Evolutionary conservation across 148 eudicot species (phyloP), one percentile per base, ranked within the genome.

Genomic region (Tetragonia tetragonoides): DNA sequence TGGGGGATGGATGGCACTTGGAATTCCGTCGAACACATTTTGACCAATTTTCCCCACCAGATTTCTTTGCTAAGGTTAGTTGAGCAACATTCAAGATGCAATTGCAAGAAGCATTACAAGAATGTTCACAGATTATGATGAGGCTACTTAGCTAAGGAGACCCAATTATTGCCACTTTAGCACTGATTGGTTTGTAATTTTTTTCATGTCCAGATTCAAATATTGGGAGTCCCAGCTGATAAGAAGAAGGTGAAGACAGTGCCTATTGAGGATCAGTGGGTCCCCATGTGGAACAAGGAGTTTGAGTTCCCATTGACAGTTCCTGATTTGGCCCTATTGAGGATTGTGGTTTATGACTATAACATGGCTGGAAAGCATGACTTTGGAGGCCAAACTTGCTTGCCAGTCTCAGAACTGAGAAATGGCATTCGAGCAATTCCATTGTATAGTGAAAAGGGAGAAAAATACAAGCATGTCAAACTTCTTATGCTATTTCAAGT

Each of bases 1-100:
- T 86, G 84, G 90, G 95, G 49, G 87, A 87, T 23, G 95, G 95
- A 39, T 91, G 95, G 95, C 86, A 79, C 80, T 74, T 81, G 75
- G 88, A 90, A 49, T 90, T 87, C 72, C 59, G 28, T 11, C 75
- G 47, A 20, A 87, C 76, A 21, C 69, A 85, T 46, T 89, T 87
- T 82, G 90, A 91, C 75, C 75, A 61, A 24, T 86, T 77, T 63
- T 91, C 95, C 21, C 95, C 92, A 53, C 95, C 95, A 7, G 95
- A 91, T 77, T 91, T 91, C 83, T 89, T 87, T 69, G 54, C 87
- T 18, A 86, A 80, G 89, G 92, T 87, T 76, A 72, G 78, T 17
- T 69, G n/a, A 66, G 21, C 3, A 39, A 39, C 47, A 68, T 28
- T 74, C 57, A 12, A 61, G 15, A 28, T 41, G 18, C 63, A n/a